A percentile compares a stretch with the other conserved stretches of the same genome.
These are phyloP conservation scores for Agaricus subrufescens DNA, from an alignment of 768 basidiomycete genomes.

Conservation along the genomic window DNA sequence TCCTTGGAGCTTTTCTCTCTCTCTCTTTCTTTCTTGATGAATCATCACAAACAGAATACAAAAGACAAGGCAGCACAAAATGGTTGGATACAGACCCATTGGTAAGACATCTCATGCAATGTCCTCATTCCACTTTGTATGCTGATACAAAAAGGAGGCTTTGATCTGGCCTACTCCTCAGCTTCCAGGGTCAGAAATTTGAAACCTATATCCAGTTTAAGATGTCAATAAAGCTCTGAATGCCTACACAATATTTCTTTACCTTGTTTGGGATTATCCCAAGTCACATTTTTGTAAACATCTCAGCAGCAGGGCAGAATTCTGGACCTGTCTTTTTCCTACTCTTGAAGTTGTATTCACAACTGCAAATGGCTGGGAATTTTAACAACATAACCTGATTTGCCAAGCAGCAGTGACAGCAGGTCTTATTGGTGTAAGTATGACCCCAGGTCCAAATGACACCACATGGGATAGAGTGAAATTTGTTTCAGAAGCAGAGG, in stretches of 20 bases:
- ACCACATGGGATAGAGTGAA: neutral
- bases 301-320: neutral
- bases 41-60: neutral
- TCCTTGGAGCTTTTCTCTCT: neutral
- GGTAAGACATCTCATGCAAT: neutral
- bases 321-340: neutral
- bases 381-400: neutral
- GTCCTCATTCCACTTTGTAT: neutral
- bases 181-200: neutral
- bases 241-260: neutral
- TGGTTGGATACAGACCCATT: neutral
- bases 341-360: conserved; percentile 1
- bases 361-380: conserved; percentile 1
- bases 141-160: too few relatives aligned
- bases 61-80: neutral
- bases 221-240: neutral
- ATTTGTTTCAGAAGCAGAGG: conserved; percentile 3
- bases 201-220: neutral
- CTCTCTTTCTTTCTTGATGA: neutral
- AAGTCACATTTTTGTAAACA: neutral
- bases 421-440: neutral
- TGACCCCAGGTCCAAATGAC: too few relatives aligned
- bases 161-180: neutral
- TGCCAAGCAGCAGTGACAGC: neutral
- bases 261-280: neutral